Percentiles rank a stretch among this genome's conserved stretches.
phyloP scores from a whole-genome alignment of 2,329 filamentous ascomycete genomes.

The Didymella pomorum region DNA sequence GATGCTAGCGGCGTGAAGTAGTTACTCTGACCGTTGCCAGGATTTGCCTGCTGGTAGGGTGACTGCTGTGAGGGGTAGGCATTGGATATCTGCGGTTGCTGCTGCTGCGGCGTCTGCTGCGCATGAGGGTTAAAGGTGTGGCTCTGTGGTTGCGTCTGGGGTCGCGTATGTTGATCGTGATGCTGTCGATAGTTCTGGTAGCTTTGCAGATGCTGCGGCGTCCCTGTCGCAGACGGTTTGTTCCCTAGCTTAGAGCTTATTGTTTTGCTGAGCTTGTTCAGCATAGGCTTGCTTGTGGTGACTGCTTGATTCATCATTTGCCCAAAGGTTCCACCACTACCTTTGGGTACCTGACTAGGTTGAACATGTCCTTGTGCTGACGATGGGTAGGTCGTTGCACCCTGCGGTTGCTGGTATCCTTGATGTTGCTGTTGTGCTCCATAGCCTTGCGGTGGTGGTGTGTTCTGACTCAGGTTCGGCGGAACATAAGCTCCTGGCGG shows the following conservation, averaged over 20 bases:
- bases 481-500: conserved; percentile 41
- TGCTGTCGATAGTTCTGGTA: conserved; percentile 46
- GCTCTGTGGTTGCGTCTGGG: conserved; percentile 27
- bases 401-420: conserved; percentile 27
- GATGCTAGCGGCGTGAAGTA: conserved; percentile 38
- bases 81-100: conserved; percentile 27
- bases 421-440: conserved; percentile 35
- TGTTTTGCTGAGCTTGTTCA: conserved; percentile 48
- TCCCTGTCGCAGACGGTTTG: conserved; percentile 32
- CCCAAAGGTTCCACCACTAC: conserved; percentile 34
- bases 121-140: conserved; percentile 28
- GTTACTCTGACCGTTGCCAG: conserved; percentile 37
- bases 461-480: conserved; percentile 29
- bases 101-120: conserved; percentile 23
- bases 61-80: conserved; percentile 38
- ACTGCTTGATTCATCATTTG: conserved; percentile 49
- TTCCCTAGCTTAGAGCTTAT: conserved; percentile 46
- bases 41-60: conserved; percentile 35
- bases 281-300: conserved; percentile 47
- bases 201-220: conserved; percentile 42
- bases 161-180: conserved; percentile 31
- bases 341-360: conserved; percentile 31
- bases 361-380: conserved; percentile 26
- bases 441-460: conserved; percentile 26
- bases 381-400: conserved; percentile 28